Evolutionary conservation across 805 yeast species (phyloP).

Genomic region (Starmera caribaea): DNA sequence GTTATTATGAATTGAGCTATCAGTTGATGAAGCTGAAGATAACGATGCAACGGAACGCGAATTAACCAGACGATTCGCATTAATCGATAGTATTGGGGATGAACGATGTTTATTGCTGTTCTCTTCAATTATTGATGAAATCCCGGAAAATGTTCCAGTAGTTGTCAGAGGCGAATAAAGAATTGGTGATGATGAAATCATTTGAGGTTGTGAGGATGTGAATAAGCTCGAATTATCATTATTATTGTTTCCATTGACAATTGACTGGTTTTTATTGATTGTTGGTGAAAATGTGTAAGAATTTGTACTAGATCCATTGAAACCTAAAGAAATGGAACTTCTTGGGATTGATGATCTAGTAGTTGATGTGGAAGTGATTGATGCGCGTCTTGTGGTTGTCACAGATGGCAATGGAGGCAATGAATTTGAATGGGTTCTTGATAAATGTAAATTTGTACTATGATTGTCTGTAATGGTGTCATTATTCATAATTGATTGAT

Average conservation of each 20-base stretch:
- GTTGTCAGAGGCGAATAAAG: slow-evolving; percentile 11
- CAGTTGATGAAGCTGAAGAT: background rate
- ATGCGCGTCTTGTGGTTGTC: slow-evolving; percentile 20
- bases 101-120: too few relatives aligned
- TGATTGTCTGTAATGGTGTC: background rate
- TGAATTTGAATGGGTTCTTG: slow-evolving; percentile 16
- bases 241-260: background rate
- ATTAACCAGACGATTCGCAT: background rate
- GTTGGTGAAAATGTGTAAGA: slow-evolving; percentile 17
- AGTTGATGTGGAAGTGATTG: slow-evolving; percentile 15
- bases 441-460: background rate
- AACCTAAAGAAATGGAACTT: slow-evolving; percentile 15
- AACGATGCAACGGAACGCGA: background rate
- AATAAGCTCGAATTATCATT: slow-evolving; percentile 8
- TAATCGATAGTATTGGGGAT: too few relatives aligned
- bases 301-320: slow-evolving; percentile 14
- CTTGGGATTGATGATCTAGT: slow-evolving; percentile 15
- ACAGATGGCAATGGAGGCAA: slow-evolving; percentile 25
- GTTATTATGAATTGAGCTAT: background rate
- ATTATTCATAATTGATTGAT: background rate
- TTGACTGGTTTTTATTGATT: slow-evolving; percentile 1
- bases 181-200: slow-evolving; percentile 14
- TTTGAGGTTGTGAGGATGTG: slow-evolving; percentile 3
- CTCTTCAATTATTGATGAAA: too few relatives aligned
- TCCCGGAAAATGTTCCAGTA: background rate